Conservation (phyloP, 352 stramenopile genomes). For the Globisporangium paroecandrum region DNA sequence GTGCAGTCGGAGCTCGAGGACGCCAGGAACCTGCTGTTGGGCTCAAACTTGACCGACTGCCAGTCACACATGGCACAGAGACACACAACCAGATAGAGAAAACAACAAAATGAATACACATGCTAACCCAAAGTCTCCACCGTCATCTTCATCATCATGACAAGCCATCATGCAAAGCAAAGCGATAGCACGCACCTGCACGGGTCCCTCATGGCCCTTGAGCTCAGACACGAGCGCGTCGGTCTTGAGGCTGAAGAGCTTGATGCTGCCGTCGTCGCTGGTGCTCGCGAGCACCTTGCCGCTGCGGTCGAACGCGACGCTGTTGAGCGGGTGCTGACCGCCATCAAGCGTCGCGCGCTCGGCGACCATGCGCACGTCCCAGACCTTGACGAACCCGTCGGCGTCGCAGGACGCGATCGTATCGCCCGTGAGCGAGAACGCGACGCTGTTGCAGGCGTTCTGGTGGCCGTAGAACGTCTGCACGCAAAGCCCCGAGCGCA, state of each 20-base stretch:
- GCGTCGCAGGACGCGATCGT: constrained; percentile 91
- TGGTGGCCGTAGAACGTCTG: constrained; percentile 95
- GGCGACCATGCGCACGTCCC: constrained; percentile 94
- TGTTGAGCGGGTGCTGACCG: constrained; percentile 89
- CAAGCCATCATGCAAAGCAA: constrained; percentile 24
- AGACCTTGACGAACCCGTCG: constrained; percentile 93
- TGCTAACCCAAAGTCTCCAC: constrained; percentile 16
- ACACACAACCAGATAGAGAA: constrained; percentile 4
- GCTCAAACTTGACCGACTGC: constrained; percentile 88
- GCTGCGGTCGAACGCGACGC: constrained; percentile 88
- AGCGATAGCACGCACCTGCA: constrained; percentile 72
- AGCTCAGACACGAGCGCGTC: constrained; percentile 70
- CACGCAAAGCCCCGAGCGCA: constrained; percentile 89
- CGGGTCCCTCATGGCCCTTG: constrained; percentile 89
- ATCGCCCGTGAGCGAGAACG: constrained; percentile 85
- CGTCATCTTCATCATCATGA: constrained; percentile 6
- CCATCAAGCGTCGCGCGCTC: constrained; percentile 85
- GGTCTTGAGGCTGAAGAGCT: constrained; percentile 84
- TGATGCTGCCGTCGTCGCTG: constrained; percentile 89
- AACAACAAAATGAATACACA: constrained; percentile 6
- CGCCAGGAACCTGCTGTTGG: constrained; percentile 84
- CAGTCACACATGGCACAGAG: not conserved
- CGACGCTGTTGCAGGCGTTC: constrained; percentile 91
- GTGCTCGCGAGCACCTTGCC: constrained; percentile 80
- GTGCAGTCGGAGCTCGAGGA: constrained; percentile 92